Conservation (phyloP, 106 monocot species). For the Platanthera guangdongensis region DNA sequence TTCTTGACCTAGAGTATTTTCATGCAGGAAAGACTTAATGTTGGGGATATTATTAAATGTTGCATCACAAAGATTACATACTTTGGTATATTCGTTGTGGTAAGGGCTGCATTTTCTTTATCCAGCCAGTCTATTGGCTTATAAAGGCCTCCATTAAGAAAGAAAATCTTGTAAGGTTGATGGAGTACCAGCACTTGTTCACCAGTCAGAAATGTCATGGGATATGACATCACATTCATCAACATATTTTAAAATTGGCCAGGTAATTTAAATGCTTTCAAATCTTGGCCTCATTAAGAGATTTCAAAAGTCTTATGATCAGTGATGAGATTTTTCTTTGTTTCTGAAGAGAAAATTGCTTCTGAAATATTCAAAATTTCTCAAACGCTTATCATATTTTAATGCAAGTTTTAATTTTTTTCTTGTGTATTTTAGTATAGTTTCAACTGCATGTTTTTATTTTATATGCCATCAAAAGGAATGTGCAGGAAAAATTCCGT, state of each 20-base stretch:
- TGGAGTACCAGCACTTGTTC: constrained; percentile 85
- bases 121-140: neutral
- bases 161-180: constrained; percentile 54
- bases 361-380: neutral
- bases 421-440: neutral
- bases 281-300: neutral
- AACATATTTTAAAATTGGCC: constrained; percentile 68
- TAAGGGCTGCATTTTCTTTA: constrained; percentile 17
- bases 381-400: neutral
- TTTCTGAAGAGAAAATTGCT: neutral
- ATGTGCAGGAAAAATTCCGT: neutral
- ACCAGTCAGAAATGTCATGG: constrained; percentile 85
- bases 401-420: neutral
- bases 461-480: neutral
- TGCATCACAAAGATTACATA: constrained; percentile 68
- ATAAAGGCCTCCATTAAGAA: neutral
- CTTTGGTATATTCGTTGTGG: constrained; percentile 97
- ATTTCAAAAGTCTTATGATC: neutral
- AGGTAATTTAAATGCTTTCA: constrained; percentile 32
- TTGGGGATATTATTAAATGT: constrained; percentile 88
- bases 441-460: neutral
- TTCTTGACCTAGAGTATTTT: constrained; percentile 5
- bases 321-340: neutral
- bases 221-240: constrained; percentile 73
- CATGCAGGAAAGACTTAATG: constrained; percentile 63